Evolutionary conservation across 352 stramenopile species (phyloP).

Genomic region (Aphanomyces astaci): DNA sequence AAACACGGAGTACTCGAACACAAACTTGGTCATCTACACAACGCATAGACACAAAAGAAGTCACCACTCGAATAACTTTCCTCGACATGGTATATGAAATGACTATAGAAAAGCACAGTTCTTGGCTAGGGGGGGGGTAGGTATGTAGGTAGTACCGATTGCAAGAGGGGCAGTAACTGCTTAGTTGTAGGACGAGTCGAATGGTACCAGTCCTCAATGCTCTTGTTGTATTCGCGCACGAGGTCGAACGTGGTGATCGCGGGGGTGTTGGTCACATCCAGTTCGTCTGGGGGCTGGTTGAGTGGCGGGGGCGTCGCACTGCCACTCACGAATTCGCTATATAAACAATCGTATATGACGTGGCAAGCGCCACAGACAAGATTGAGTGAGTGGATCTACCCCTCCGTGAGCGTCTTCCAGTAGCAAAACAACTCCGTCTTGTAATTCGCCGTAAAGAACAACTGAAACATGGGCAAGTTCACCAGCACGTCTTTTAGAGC

Average conservation of each 20-base stretch:
- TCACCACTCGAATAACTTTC: too few species aligned
- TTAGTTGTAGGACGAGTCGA: slow-evolving; percentile 62
- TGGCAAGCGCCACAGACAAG: too few species aligned
- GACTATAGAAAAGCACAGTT: too few species aligned
- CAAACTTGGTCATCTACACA: slow-evolving; percentile 82
- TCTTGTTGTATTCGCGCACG: slow-evolving; percentile 86
- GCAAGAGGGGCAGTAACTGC: slow-evolving; percentile 57
- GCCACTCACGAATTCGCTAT: slow-evolving; percentile 27
- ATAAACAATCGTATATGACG: slow-evolving; percentile 35
- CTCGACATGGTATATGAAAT: too few species aligned
- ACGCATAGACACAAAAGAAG: too few species aligned
- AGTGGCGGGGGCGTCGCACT: slow-evolving; percentile 1
- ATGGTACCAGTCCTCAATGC: slow-evolving; percentile 83
- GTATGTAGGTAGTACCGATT: slow-evolving; percentile 21
- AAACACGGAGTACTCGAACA: slow-evolving; percentile 80
- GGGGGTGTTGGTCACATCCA: slow-evolving; percentile 15
- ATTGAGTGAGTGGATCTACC: slow-evolving; percentile 28
- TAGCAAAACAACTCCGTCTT: slow-evolving; percentile 88
- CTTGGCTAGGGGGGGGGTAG: too few species aligned
- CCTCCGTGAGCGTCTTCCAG: slow-evolving; percentile 81
- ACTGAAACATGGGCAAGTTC: slow-evolving; percentile 87
- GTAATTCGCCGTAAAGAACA: slow-evolving; percentile 85
- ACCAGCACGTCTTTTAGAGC: slow-evolving; percentile 81
- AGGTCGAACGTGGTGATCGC: slow-evolving; percentile 78
- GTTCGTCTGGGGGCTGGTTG: slow-evolving; percentile 13